Evolutionary conservation across 148 eudicot species (phyloP), one percentile per base, ranked within the genome.

Genomic region (Camellia granthamiana): DNA sequence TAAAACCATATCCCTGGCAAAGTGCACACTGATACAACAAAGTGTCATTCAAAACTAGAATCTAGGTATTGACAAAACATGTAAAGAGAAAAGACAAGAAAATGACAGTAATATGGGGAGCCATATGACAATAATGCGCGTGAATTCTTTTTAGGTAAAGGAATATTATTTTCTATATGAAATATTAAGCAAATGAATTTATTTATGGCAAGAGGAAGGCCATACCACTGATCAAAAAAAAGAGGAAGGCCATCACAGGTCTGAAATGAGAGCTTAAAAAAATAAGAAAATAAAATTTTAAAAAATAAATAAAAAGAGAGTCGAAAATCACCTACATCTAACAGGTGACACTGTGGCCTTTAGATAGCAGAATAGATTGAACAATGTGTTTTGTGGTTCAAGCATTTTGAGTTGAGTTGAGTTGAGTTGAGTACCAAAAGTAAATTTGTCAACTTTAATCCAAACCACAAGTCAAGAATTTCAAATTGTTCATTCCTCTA

Each of bases 141-240:
- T 49, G 52, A 49, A 49, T 49, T 49, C 38, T 49, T 49, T 49
- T 49, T 4, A 49, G 7, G 52, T 4, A 49, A 49, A 49, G 7
- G 52, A 49, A 49, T 49, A 7, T 49, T 49, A 49, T 49, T 49
- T 4, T 49, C 52, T 2, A 49, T 0, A 5, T 49, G 52, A 49
- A 49, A 49, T 49, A 49, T 49, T 49, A 49, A 49, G 38, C 38
- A 30, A 49, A 7, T 49, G n/a, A 7, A 55, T 74, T 6, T 23
- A 15, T 79, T 81, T 49, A 55, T 69, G 76, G 71, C 78, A 63
- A 43, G 65, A 58, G 81, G 71, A 38, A 77, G 69, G 52, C 62
- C 65, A 65, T 69, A 19, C 19, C 6, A 1, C 38, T 1, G 38
- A 30, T 30, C 1, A 30, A 30, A 30, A 30, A 30, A 30, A 30